These are phyloP conservation scores for Suhomyces sp. DNA, from an alignment of 805 yeast genomes.

Conservation along the genomic window DNA sequence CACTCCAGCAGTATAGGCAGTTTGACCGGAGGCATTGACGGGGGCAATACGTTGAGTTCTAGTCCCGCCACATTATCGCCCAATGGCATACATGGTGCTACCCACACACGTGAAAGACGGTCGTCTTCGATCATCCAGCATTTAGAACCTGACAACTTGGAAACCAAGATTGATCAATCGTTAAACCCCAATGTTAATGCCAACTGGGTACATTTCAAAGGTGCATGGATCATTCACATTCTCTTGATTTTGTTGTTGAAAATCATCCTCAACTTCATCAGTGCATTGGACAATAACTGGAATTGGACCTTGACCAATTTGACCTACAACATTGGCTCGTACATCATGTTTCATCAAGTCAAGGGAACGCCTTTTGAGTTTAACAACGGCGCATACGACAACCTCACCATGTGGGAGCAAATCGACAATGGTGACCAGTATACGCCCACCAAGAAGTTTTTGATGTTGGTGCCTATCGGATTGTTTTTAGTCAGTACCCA, in stretches of 20 bases:
- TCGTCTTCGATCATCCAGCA: slow-evolving; percentile 89
- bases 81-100: slow-evolving; percentile 24
- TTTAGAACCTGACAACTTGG: slow-evolving; percentile 88
- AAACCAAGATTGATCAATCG: slow-evolving; percentile 88
- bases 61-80: slow-evolving; percentile 17
- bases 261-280: slow-evolving; percentile 72
- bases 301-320: slow-evolving; percentile 93
- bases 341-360: slow-evolving; percentile 93
- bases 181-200: slow-evolving; percentile 89
- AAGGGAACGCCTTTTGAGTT: slow-evolving; percentile 98
- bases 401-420: slow-evolving; percentile 98
- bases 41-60: not conserved
- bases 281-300: slow-evolving; percentile 77
- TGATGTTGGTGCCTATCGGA: slow-evolving; percentile 88
- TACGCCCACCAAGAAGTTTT: slow-evolving; percentile 92
- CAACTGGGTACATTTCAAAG: slow-evolving; percentile 92
- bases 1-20: slow-evolving; percentile 14
- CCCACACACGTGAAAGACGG: slow-evolving; percentile 51
- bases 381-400: slow-evolving; percentile 94
- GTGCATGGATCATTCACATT: slow-evolving; percentile 93
- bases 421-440: slow-evolving; percentile 93
- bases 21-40: slow-evolving; percentile 5
- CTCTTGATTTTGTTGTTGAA: slow-evolving; percentile 76
- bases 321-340: slow-evolving; percentile 86
- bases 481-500: slow-evolving; percentile 86